Conservation (phyloP, 495 filamentous ascomycete genomes). For the Tuber melanosporum region DNA sequence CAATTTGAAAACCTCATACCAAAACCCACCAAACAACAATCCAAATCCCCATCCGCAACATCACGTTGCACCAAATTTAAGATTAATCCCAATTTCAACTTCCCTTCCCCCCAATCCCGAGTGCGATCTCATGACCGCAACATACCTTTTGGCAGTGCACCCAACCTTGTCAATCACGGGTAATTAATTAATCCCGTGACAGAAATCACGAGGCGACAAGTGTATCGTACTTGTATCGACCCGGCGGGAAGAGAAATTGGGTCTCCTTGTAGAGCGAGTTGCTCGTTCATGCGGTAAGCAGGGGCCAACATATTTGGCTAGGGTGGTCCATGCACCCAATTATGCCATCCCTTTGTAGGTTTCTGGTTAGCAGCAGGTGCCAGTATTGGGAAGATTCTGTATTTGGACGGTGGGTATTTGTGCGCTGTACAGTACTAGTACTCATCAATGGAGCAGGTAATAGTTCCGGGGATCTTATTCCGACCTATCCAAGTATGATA, state of each 20-base stretch:
- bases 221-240: neutral
- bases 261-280: neutral
- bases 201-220: neutral
- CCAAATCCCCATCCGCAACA: neutral
- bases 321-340: too few relatives aligned
- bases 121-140: neutral
- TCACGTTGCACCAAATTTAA: neutral
- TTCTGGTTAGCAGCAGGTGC: too few relatives aligned
- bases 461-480: too few relatives aligned
- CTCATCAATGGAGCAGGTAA: too few relatives aligned
- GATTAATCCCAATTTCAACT: neutral
- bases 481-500: neutral
- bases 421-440: too few relatives aligned
- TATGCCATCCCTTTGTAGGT: too few relatives aligned
- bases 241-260: neutral
- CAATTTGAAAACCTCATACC: neutral
- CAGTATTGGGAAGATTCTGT: too few relatives aligned
- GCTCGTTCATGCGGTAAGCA: neutral
- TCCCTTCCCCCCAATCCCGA: neutral
- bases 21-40: neutral
- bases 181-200: neutral
- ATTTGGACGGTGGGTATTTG: too few relatives aligned
- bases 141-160: neutral
- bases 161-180: neutral
- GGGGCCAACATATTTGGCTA: too few relatives aligned